Percentiles rank a stretch among this genome's conserved stretches.
phyloP scores from a whole-genome alignment of 306 rosid genomes.

The Quercus dentata region DNA sequence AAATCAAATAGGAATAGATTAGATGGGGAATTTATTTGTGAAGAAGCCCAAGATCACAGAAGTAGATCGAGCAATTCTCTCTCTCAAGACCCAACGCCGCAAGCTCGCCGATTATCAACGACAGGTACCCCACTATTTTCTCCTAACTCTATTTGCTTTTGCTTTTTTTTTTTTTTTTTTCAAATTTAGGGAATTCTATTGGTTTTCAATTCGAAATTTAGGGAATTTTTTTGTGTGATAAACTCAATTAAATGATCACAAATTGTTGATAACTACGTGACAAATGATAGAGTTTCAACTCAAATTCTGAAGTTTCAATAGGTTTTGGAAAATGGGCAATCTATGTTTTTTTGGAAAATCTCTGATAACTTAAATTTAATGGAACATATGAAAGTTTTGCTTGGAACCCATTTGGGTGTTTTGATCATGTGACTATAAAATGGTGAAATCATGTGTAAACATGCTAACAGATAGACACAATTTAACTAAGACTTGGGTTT shows the following conservation, averaged over 20 bases:
- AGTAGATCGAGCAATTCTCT: conserved; percentile 90
- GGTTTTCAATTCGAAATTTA: neutral
- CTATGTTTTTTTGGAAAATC: too few relatives aligned
- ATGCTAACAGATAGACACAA: too few relatives aligned
- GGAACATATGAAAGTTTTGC: too few relatives aligned
- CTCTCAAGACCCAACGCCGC: conserved; percentile 95
- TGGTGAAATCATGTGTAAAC: too few relatives aligned
- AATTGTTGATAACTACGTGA: neutral
- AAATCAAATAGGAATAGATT: neutral
- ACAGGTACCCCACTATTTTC: conserved; percentile 38
- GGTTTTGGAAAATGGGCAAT: too few relatives aligned
- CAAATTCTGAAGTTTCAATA: too few relatives aligned
- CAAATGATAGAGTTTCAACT: too few relatives aligned
- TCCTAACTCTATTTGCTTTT: neutral
- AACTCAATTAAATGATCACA: neutral
- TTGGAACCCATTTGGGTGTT: too few relatives aligned
- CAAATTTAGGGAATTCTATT: neutral
- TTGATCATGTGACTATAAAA: too few relatives aligned
- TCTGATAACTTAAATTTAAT: too few relatives aligned
- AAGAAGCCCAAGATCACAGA: conserved; percentile 96
- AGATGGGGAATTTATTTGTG: conserved; percentile 89
- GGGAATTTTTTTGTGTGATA: neutral
- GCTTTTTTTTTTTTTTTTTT: neutral
- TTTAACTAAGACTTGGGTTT: too few relatives aligned
- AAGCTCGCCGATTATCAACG: conserved; percentile 93